Conservation (phyloP, 768 basidiomycete genomes). For the Boletellus ananiceps region DNA sequence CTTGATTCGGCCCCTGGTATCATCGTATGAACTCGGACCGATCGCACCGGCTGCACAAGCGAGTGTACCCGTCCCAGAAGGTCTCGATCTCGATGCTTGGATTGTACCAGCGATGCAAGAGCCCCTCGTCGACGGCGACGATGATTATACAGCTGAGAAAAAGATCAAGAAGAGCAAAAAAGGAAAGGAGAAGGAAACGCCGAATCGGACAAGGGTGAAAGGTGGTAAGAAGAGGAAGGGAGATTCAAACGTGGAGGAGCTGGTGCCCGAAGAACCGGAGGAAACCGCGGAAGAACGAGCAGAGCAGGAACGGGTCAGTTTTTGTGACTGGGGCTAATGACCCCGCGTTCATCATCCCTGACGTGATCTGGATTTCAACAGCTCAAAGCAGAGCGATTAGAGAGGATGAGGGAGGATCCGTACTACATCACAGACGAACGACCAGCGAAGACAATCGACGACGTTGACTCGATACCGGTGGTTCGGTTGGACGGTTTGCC, state of each 20-base stretch:
- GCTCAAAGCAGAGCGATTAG: constrained; percentile 73
- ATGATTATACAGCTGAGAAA: constrained; percentile 36
- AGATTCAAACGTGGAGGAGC: constrained; percentile 19
- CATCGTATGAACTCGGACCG: constrained; percentile 76
- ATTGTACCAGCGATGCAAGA: constrained; percentile 61
- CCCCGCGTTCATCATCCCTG: background rate
- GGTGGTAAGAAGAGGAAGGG: constrained; percentile 41
- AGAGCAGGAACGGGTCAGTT: constrained; percentile 61
- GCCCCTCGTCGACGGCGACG: constrained; percentile 27
- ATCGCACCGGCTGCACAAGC: constrained; percentile 78
- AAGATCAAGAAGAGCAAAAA: constrained; percentile 43
- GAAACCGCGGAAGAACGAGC: constrained; percentile 58
- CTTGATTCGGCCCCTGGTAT: constrained; percentile 77
- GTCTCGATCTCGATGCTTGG: constrained; percentile 81
- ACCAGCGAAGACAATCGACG: constrained; percentile 38
- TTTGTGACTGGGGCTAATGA: background rate
- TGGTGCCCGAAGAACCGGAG: constrained; percentile 37
- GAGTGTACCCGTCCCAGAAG: constrained; percentile 77
- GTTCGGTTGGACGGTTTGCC: constrained; percentile 76
- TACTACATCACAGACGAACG: constrained; percentile 80
- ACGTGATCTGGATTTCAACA: constrained; percentile 28
- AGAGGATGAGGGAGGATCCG: constrained; percentile 78
- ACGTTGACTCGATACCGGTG: constrained; percentile 91
- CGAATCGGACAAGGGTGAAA: constrained; percentile 28
- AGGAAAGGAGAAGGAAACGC: constrained; percentile 42